phyloP scores from a whole-genome alignment of 345 rosid genomes.

The Ceriops decandra region DNA sequence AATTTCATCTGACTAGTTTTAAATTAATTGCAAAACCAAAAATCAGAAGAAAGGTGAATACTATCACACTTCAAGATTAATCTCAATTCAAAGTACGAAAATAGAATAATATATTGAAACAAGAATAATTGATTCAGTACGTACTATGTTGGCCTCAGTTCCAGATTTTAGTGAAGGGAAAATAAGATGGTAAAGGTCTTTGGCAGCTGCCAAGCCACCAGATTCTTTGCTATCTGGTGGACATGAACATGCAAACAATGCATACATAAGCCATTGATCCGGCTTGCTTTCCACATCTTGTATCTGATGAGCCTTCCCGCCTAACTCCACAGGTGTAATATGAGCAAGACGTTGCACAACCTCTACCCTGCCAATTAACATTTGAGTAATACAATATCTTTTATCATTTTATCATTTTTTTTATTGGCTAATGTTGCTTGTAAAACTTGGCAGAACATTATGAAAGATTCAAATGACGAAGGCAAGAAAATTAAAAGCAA shows the following conservation, averaged over 20 bases:
- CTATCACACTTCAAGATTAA: no score
- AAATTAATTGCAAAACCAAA: no score
- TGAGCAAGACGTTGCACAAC: constrained; percentile 77
- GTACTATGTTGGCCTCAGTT: constrained; percentile 75
- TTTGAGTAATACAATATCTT: constrained; percentile 4
- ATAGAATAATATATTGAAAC: background rate
- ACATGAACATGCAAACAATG: constrained; percentile 94
- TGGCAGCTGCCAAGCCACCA: constrained; percentile 73
- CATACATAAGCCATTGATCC: constrained; percentile 98
- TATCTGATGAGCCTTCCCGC: constrained; percentile 86
- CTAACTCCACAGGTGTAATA: constrained; percentile 88
- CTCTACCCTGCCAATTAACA: constrained; percentile 56
- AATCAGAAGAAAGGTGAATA: no score
- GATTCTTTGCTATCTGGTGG: constrained; percentile 82
- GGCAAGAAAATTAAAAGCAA: constrained; percentile 4
- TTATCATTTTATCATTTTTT: background rate
- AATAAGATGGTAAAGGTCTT: constrained; percentile 84
- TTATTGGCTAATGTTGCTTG: background rate
- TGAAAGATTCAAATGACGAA: background rate
- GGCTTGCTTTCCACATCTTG: constrained; percentile 89
- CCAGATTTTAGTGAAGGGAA: constrained; percentile 86
- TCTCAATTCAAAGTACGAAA: background rate
- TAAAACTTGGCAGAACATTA: constrained; percentile 9
- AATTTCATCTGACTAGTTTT: no score
- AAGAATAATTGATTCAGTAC: constrained; percentile 19